Evolutionary conservation across 2,329 filamentous ascomycete species (phyloP), one percentile per base, ranked within the genome.

Genomic region (Sporothrix humicola): DNA sequence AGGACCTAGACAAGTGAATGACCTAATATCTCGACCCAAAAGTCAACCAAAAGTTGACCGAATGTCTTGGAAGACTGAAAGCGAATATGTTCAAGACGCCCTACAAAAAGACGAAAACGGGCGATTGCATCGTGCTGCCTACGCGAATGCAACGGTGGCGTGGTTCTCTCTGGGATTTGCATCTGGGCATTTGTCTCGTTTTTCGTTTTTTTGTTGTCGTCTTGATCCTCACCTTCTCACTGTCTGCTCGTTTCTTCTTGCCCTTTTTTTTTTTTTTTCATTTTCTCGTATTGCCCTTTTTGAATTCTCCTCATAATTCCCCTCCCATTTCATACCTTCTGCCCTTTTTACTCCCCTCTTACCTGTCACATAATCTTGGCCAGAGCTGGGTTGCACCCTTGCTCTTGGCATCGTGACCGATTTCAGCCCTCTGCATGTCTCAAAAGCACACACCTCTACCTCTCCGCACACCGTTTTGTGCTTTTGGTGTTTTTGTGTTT

Each of bases 131-230:
- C 42, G 42, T 26, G 42, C 42, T 69, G 66, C n/a, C 50, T 20
- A 69, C 48, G 66, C 48, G 66, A 69, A 69, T 69, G 66, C 48
- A 56, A 69, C 66, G 50, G n/a, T 69, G 66, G 66, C 26, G 31
- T 54, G 65, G 17, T 46, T 17, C 20, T 15, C 7, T 54, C 2
- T 54, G 31, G 31, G 31, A 23, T 48, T 17, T 66, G 61, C 5
- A 17, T 66, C n/a, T 65, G 61, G 61, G 12, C 37, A 48, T 48
- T 46, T 15, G 7, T 5, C 10, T 66, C 61, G 15, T 7, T 26
- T 48, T 17, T 26, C 12, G 23, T 48, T 13, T 66, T 66, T 15
- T 46, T 10, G 7, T 9, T 6, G 7, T 48, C 7, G 9, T 46
- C 5, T 26, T 56, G 9, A 8, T 52, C 13, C n/a, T 52, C 6